phyloP scores from a whole-genome alignment of 2,329 filamentous ascomycete species.

The Aspergillus intermedius region DNA sequence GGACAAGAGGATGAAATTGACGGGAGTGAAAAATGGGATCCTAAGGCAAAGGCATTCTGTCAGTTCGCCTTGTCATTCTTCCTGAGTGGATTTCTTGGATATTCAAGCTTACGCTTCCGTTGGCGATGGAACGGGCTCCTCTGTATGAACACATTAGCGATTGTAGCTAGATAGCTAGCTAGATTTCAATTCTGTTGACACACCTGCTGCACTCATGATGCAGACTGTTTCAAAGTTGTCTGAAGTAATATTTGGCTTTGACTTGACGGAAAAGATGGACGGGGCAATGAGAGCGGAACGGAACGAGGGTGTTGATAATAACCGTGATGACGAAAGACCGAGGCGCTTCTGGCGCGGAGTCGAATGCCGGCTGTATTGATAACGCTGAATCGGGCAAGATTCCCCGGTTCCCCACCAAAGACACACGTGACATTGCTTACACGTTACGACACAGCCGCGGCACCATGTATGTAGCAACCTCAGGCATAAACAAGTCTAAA shows the following conservation, averaged over 20 bases:
- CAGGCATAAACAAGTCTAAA: neutral
- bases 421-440: no score
- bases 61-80: neutral
- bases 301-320: neutral
- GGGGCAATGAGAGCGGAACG: neutral
- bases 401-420: neutral
- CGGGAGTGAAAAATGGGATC: constrained; percentile 50
- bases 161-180: neutral
- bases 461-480: no score
- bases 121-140: constrained; percentile 21
- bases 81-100: neutral
- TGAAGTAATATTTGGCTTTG: neutral
- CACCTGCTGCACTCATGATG: constrained; percentile 16
- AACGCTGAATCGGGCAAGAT: neutral
- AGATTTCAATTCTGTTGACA: neutral
- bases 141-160: constrained; percentile 5
- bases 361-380: neutral
- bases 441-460: neutral
- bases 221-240: neutral
- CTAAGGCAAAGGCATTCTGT: constrained; percentile 26
- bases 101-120: constrained; percentile 30
- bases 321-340: neutral
- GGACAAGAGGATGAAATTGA: constrained; percentile 56
- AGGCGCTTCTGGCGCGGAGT: neutral
- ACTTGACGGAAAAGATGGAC: neutral